Conservation (phyloP, 2,329 filamentous ascomycete genomes). For the Trichophyton schoenleinii region DNA sequence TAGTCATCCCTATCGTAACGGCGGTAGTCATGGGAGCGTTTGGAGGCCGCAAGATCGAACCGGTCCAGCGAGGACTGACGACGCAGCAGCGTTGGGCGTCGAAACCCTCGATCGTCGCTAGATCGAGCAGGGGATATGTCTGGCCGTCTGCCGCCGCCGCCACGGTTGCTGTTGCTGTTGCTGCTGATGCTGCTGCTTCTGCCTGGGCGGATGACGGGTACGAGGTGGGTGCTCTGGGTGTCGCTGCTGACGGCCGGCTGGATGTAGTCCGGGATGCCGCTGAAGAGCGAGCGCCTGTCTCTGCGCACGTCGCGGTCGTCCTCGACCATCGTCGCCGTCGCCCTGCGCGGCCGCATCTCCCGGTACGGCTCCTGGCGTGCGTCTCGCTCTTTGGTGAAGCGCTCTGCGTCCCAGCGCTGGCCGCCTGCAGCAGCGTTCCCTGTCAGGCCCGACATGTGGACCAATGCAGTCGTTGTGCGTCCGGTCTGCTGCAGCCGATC, state of each 20-base stretch:
- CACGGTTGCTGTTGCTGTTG: too few relatives aligned
- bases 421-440: slow-evolving; percentile 10
- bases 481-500: too few relatives aligned
- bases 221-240: background rate
- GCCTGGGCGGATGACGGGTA: slow-evolving; percentile 23
- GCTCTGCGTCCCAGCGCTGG: slow-evolving; percentile 29
- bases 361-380: slow-evolving; percentile 22
- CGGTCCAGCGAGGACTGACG: slow-evolving; percentile 84
- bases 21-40: slow-evolving; percentile 35
- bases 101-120: background rate
- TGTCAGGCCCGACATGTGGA: background rate
- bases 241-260: background rate
- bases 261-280: background rate
- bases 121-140: background rate
- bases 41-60: slow-evolving; percentile 62
- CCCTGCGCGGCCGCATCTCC: background rate
- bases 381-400: slow-evolving; percentile 33
- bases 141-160: background rate
- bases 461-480: background rate
- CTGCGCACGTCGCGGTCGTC: slow-evolving; percentile 12
- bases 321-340: background rate
- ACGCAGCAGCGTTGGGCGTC: slow-evolving; percentile 53
- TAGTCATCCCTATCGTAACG: slow-evolving; percentile 25
- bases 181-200: slow-evolving; percentile 24
- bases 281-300: slow-evolving; percentile 2